phyloP scores from a whole-genome alignment of 345 rosid species.

The Kandelia obovata region DNA sequence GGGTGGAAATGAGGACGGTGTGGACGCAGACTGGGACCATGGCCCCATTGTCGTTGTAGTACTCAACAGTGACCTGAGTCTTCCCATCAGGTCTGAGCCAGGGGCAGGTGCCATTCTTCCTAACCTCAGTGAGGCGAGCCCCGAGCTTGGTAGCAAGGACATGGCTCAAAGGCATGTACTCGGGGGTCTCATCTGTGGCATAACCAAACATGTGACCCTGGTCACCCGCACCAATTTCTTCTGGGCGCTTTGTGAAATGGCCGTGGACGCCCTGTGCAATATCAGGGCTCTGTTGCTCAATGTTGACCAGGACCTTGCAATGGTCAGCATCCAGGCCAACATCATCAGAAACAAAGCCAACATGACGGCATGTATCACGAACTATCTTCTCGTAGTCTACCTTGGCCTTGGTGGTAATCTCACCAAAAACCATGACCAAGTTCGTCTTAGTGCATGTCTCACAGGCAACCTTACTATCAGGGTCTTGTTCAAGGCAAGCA shows the following conservation, averaged over 20 bases:
- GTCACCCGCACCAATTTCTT: conserved; percentile 39
- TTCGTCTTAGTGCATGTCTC: conserved; percentile 50
- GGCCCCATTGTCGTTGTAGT: conserved; percentile 32
- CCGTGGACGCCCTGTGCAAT: conserved; percentile 41
- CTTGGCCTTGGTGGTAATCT: conserved; percentile 38
- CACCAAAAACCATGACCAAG: conserved; percentile 43
- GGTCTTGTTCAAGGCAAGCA: conserved; percentile 46
- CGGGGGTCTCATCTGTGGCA: conserved; percentile 37
- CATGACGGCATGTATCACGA: conserved; percentile 32
- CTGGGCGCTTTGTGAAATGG: conserved; percentile 40
- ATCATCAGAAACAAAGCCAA: conserved; percentile 32
- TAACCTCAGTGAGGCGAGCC: conserved; percentile 33
- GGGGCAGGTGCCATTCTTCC: conserved; percentile 35
- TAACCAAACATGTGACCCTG: conserved; percentile 41
- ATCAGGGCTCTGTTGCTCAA: conserved; percentile 38
- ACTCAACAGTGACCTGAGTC: conserved; percentile 37
- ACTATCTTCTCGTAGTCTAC: conserved; percentile 38
- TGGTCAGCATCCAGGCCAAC: conserved; percentile 39
- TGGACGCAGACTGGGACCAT: conserved; percentile 39
- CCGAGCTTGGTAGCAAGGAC: conserved; percentile 39
- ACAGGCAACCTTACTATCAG: conserved; percentile 49
- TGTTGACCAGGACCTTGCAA: conserved; percentile 39
- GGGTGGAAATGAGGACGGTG: conserved; percentile 40
- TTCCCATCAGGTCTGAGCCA: conserved; percentile 39
- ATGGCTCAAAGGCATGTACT: conserved; percentile 35